phyloP scores from a whole-genome alignment of 2,329 filamentous ascomycete genomes.

The Arthrocladium fulminans region DNA sequence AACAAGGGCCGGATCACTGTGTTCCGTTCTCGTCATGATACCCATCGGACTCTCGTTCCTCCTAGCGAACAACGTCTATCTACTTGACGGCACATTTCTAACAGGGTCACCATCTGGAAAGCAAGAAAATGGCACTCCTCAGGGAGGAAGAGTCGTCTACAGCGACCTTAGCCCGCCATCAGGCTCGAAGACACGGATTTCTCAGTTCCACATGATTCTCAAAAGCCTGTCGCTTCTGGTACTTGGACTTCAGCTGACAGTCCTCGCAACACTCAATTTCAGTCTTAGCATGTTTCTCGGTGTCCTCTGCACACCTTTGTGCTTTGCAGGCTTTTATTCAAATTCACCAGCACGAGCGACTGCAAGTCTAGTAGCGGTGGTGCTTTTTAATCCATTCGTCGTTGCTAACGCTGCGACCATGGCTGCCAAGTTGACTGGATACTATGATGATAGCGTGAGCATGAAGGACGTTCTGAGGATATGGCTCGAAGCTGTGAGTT shows the following conservation, averaged over 20 bases:
- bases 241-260: slow-evolving; percentile 82
- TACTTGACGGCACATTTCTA: slow-evolving; percentile 1
- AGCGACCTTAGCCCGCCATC: slow-evolving; percentile 8
- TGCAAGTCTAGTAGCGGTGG: slow-evolving; percentile 1
- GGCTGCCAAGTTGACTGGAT: slow-evolving; percentile 43
- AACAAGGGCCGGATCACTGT: slow-evolving; percentile 36
- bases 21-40: slow-evolving; percentile 35
- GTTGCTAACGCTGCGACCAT: slow-evolving; percentile 49
- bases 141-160: neutral
- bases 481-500: slow-evolving; percentile 63
- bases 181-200: slow-evolving; percentile 7
- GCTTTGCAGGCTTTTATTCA: slow-evolving; percentile 48
- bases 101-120: neutral
- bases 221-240: slow-evolving; percentile 90
- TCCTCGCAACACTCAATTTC: slow-evolving; percentile 93
- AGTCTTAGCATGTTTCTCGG: slow-evolving; percentile 79
- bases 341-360: slow-evolving; percentile 13
- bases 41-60: slow-evolving; percentile 36
- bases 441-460: slow-evolving; percentile 33
- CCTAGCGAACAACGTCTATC: slow-evolving; percentile 23
- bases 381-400: slow-evolving; percentile 43
- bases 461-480: slow-evolving; percentile 35
- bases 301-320: slow-evolving; percentile 65
- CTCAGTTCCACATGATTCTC: slow-evolving; percentile 53
- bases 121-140: neutral